Conservation (phyloP, 495 filamentous ascomycete genomes). For the Evernia prunastri region DNA sequence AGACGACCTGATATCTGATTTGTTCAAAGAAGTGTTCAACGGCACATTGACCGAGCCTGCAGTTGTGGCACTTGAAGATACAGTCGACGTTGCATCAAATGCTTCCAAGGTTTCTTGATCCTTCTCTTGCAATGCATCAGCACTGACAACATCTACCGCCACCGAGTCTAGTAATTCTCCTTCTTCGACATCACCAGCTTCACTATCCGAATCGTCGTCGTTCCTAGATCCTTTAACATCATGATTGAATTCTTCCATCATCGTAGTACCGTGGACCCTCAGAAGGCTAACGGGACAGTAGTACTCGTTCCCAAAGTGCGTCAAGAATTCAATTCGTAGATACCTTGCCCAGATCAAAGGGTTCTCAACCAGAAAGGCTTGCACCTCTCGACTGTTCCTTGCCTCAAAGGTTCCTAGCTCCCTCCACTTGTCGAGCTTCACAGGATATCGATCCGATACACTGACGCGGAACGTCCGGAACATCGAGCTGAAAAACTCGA, state of each 20-base stretch:
- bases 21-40: background rate
- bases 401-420: constrained; percentile 84
- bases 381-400: constrained; percentile 83
- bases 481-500: constrained; percentile 97
- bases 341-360: constrained; percentile 95
- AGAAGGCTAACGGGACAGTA: constrained; percentile 90
- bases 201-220: constrained; percentile 50
- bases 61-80: background rate
- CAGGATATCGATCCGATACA: constrained; percentile 88
- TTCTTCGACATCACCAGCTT: constrained; percentile 37
- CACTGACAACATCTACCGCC: constrained; percentile 22
- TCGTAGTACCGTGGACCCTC: constrained; percentile 88
- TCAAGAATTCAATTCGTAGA: constrained; percentile 81
- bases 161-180: constrained; percentile 24
- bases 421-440: constrained; percentile 87
- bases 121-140: constrained; percentile 17
- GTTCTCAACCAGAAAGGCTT: constrained; percentile 87
- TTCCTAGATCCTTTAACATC: constrained; percentile 58
- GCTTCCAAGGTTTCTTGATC: background rate
- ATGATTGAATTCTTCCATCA: constrained; percentile 87
- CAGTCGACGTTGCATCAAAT: background rate
- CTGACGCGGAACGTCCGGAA: constrained; percentile 83
- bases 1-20: background rate
- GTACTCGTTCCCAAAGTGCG: constrained; percentile 91
- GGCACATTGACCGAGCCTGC: background rate